Base-by-base conservation (phyloP, 768 basidiomycete genomes). In the Mrakia blollopis region DNA sequence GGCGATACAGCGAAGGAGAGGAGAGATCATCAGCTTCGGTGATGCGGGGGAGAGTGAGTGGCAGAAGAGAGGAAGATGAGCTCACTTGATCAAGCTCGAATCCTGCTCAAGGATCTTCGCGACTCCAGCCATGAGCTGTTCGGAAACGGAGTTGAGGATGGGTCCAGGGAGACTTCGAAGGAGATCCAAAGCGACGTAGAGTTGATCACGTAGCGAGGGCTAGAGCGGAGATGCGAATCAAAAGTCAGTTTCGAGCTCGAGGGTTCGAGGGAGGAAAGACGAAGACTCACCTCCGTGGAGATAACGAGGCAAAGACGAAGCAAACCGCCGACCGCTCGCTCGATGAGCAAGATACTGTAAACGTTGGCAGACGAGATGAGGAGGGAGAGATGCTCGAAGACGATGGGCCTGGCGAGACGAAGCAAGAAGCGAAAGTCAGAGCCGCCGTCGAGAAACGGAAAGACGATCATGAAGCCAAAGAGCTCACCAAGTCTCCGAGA, bases 171-270 rank as follows among this genome's bases (percentile, higher is more conserved):
- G 85, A 52, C 91, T 89, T 8, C 93, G 89, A 28, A 99, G 86
- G 37, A 94, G 86, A 82, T 99, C 96, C 77, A 99, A 90, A 0
- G 96, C 93, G 68, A 98, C 87, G 83, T 94, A 98, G 16, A 98
- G 87, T 84, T 98, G 97, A 82, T 98, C 97, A 23, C 93, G 90
- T 70, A 98, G 86, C 23, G 88, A 87, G 67, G 91, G 88, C 93
- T 95, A 21, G 72, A 76, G 18, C 9, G 9, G 68, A 68, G 68
- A 68, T 37, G 62, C 37, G 28, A 21, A 23, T 63, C 39, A 61
- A 41, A 35, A 2, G 2, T 47, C 37, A 47, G 39, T 13, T n/a
- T 35, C 18, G 13, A 10, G n/a, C 28, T 25, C 16, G 54, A 47
- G 25, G n/a, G 8, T 61, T 37, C 37, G 73, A 13, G 6, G 73